Evolutionary conservation across 164 flowering plant genomes (phyloP).

Genomic region (Magnolia kwangsiensis): DNA sequence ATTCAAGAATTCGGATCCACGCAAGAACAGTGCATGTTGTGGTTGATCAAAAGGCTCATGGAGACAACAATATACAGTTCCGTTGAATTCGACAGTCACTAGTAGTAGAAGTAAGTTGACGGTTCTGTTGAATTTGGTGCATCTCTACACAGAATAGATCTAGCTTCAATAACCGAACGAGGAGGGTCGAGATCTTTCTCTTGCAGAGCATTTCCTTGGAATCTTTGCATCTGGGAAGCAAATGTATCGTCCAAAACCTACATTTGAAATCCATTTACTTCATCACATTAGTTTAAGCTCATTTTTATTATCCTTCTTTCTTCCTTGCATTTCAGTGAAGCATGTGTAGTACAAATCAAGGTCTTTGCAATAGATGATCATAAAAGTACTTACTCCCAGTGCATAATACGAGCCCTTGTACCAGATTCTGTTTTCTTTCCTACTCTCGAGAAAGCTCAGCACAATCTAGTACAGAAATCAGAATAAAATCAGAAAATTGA

Average conservation of each 20-base stretch:
- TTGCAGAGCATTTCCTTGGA: constrained; percentile 81
- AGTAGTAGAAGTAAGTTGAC: constrained; percentile 28
- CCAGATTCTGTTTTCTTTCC: constrained; percentile 50
- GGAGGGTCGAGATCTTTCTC: constrained; percentile 87
- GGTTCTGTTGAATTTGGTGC: constrained; percentile 27
- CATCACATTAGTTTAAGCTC: neutral
- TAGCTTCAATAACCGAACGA: constrained; percentile 75
- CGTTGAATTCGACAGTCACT: neutral
- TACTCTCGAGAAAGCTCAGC: constrained; percentile 42
- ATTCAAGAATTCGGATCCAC: neutral
- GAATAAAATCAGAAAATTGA: constrained; percentile 31
- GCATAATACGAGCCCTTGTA: constrained; percentile 58
- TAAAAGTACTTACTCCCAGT: constrained; percentile 37
- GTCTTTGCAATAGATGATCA: neutral
- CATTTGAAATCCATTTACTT: constrained; percentile 13
- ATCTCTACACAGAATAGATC: constrained; percentile 86
- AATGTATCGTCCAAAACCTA: constrained; percentile 88
- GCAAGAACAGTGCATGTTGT: too few relatives aligned
- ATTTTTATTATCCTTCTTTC: neutral
- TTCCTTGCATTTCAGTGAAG: neutral
- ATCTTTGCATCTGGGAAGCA: constrained; percentile 90
- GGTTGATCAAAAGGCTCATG: neutral
- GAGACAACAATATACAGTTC: neutral
- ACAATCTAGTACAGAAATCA: constrained; percentile 29
- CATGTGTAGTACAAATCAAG: neutral